Percentiles rank a stretch among this genome's conserved stretches.
Evolutionary conservation across 495 filamentous ascomycete genomes (phyloP).

Genomic region (Talaromyces ruber): DNA sequence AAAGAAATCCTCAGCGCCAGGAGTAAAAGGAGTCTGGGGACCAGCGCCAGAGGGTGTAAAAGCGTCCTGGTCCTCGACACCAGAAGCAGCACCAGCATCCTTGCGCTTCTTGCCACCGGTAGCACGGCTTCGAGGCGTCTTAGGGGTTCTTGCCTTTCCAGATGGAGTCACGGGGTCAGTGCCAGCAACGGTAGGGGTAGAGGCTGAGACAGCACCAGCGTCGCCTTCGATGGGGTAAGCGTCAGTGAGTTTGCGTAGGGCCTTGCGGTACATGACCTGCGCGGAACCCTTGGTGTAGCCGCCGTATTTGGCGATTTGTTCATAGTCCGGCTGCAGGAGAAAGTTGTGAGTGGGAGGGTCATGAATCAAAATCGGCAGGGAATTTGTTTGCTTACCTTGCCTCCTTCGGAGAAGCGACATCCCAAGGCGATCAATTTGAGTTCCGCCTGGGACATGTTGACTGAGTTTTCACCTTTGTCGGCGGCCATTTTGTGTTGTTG

Average conservation of each 20-base stretch:
- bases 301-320: slow-evolving; percentile 23
- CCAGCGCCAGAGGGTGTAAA: not conserved
- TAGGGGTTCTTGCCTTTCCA: not conserved
- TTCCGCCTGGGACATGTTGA: slow-evolving; percentile 7
- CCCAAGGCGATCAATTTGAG: slow-evolving; percentile 17
- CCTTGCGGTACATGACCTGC: slow-evolving; percentile 13
- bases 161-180: not conserved
- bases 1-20: not conserved
- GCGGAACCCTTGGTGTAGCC: slow-evolving; percentile 27
- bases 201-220: not conserved
- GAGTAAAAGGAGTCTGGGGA: not conserved
- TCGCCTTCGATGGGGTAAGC: not conserved
- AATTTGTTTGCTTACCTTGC: slow-evolving; percentile 14
- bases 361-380: too few species aligned
- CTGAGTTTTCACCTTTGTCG: not conserved
- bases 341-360: not conserved
- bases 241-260: slow-evolving; percentile 18
- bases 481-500: slow-evolving; percentile 12
- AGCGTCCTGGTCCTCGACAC: not conserved
- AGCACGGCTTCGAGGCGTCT: not conserved
- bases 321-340: slow-evolving; percentile 25
- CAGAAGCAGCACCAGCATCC: slow-evolving; percentile 3
- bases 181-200: not conserved
- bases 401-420: slow-evolving; percentile 10
- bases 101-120: slow-evolving; percentile 16